Percentiles rank a stretch among this genome's conserved stretches.
Conservation (phyloP, 2,329 filamentous ascomycete genomes). For the Coleophoma eucalyptorum region DNA sequence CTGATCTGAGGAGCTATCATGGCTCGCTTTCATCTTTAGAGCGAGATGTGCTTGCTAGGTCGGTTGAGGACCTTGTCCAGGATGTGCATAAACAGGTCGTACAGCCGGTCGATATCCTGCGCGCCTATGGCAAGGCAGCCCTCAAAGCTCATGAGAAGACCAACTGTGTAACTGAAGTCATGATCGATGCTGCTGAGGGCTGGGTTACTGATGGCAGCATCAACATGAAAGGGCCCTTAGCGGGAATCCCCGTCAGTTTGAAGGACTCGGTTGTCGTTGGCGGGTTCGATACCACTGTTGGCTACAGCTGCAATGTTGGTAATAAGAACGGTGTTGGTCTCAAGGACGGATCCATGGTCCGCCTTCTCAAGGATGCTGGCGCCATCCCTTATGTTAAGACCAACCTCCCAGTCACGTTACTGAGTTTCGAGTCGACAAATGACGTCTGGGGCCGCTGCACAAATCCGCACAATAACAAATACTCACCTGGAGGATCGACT, state of each 20-base stretch:
- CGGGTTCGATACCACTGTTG: slow-evolving; percentile 81
- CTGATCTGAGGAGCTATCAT: slow-evolving; percentile 62
- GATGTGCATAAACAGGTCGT: slow-evolving; percentile 69
- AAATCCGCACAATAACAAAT: slow-evolving; percentile 80
- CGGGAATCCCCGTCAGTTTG: slow-evolving; percentile 81
- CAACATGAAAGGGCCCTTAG: slow-evolving; percentile 77
- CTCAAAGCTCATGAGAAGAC: slow-evolving; percentile 80
- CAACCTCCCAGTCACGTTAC: slow-evolving; percentile 73
- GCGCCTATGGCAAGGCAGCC: slow-evolving; percentile 82
- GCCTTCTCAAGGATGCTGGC: slow-evolving; percentile 79
- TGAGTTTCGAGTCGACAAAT: slow-evolving; percentile 37
- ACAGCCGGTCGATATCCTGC: slow-evolving; percentile 70
- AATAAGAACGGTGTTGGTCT: slow-evolving; percentile 62
- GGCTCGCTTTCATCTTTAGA: slow-evolving; percentile 62
- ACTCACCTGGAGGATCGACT: slow-evolving; percentile 85
- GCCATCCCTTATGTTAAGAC: slow-evolving; percentile 93
- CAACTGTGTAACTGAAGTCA: slow-evolving; percentile 85
- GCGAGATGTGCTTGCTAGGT: slow-evolving; percentile 61
- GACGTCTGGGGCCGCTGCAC: slow-evolving; percentile 76
- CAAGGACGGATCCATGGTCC: slow-evolving; percentile 70
- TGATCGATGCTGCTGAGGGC: slow-evolving; percentile 72
- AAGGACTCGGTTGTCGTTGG: slow-evolving; percentile 79
- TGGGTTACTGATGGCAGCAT: slow-evolving; percentile 58
- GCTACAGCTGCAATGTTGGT: slow-evolving; percentile 69
- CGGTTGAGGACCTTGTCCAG: slow-evolving; percentile 74